A percentile compares a stretch with the other conserved stretches of the same genome.
phyloP scores from a whole-genome alignment of 371 early-diverging fungal genomes.

The Fennellomyces sp. region DNA sequence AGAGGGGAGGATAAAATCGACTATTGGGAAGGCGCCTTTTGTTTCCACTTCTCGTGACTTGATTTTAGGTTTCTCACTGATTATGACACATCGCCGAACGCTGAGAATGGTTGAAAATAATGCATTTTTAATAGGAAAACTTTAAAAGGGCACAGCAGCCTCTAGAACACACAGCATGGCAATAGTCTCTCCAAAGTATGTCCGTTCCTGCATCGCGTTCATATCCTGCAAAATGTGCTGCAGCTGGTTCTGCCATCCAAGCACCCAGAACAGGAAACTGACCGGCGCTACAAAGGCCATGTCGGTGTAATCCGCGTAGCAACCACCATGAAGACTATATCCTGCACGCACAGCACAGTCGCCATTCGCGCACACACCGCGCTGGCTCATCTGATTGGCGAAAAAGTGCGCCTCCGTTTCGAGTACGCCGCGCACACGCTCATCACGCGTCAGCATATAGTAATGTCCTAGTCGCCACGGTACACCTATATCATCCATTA shows the following conservation, averaged over 20 bases:
- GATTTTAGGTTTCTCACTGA: too few species aligned
- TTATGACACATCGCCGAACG: too few species aligned
- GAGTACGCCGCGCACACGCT: constrained; percentile 49
- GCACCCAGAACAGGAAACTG: constrained; percentile 58
- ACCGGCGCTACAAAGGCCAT: constrained; percentile 69
- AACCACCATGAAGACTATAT: constrained; percentile 56
- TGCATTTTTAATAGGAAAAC: not conserved
- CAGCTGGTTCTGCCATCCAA: constrained; percentile 51
- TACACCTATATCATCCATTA: constrained; percentile 19
- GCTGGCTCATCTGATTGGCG: constrained; percentile 39
- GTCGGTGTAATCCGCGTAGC: constrained; percentile 57
- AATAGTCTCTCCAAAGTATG: constrained; percentile 68
- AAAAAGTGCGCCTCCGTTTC: constrained; percentile 63
- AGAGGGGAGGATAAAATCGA: not conserved
- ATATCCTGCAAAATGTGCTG: constrained; percentile 44
- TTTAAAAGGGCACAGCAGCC: constrained; percentile 43
- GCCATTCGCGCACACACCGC: constrained; percentile 27
- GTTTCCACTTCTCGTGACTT: too few species aligned
- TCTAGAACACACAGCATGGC: constrained; percentile 59
- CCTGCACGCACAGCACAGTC: constrained; percentile 58
- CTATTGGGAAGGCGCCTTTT: too few species aligned
- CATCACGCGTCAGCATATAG: constrained; percentile 59
- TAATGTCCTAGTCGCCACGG: constrained; percentile 68
- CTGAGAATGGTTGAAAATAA: too few species aligned
- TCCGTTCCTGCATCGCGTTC: constrained; percentile 52